phyloP scores from a whole-genome alignment of 768 basidiomycete species.

The Vararia minispora region DNA sequence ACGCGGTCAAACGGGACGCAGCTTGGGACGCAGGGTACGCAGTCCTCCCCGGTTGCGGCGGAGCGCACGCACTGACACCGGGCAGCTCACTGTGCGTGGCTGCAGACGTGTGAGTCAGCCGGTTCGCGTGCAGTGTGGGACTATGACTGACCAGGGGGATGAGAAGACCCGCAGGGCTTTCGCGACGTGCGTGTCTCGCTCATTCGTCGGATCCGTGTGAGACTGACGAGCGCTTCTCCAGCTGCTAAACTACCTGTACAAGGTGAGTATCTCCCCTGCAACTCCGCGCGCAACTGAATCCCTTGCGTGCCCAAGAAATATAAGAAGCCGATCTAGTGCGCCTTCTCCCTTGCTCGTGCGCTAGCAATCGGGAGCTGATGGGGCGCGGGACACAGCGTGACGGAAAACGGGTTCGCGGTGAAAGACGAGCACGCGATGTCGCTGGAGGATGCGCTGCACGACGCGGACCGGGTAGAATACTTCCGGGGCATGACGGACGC shows the following conservation, averaged over 20 bases:
- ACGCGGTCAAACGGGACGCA: constrained; percentile 56
- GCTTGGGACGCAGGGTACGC: constrained; percentile 52
- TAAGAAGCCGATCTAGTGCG: constrained; percentile 44
- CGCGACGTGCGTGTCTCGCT: constrained; percentile 31
- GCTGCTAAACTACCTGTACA: constrained; percentile 62
- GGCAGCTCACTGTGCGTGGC: constrained; percentile 50
- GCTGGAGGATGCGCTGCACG: constrained; percentile 40
- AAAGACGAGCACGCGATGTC: constrained; percentile 49
- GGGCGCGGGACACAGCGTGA: constrained; percentile 32
- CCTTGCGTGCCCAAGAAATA: constrained; percentile 25
- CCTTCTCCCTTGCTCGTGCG: background rate
- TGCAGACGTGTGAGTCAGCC: constrained; percentile 45
- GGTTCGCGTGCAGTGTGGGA: background rate
- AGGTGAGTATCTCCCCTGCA: constrained; percentile 26
- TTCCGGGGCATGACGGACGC: constrained; percentile 47
- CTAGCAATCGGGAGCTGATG: background rate
- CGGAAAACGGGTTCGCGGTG: constrained; percentile 65
- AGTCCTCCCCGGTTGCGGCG: background rate
- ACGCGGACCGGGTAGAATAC: constrained; percentile 56
- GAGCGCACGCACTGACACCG: background rate
- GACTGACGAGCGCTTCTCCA: constrained; percentile 12
- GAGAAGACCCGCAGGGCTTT: constrained; percentile 54
- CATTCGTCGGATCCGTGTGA: background rate
- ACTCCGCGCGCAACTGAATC: background rate
- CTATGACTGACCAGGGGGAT: constrained; percentile 2